A percentile compares a stretch with the other conserved stretches of the same genome.
phyloP scores from a whole-genome alignment of 179 eudicot genomes.

The Beta corolliflora region DNA sequence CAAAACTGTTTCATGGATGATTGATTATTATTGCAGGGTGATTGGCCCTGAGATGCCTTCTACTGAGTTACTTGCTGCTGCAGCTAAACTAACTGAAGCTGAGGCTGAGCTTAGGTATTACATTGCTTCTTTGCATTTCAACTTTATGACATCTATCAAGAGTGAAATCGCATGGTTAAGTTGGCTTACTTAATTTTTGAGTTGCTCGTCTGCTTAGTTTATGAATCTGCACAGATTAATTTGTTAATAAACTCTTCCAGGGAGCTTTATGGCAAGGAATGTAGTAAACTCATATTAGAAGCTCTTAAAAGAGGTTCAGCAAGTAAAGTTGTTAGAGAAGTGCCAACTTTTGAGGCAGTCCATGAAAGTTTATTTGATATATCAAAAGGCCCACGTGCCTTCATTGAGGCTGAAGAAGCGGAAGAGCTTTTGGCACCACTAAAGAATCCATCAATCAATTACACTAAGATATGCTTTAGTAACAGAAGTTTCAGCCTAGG shows the following conservation, averaged over 20 bases:
- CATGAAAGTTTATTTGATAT: constrained; percentile 56
- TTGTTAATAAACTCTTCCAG: too few species aligned
- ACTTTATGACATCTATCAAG: too few species aligned
- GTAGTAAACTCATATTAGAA: constrained; percentile 65
- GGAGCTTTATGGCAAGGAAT: constrained; percentile 77
- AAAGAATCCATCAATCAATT: constrained; percentile 44
- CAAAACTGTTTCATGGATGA: too few species aligned
- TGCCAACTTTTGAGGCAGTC: constrained; percentile 30
- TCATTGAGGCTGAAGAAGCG: constrained; percentile 68
- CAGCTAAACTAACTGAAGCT: constrained; percentile 94
- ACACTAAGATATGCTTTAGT: constrained; percentile 67
- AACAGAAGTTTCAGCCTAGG: constrained; percentile 68
- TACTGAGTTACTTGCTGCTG: constrained; percentile 96
- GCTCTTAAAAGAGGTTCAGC: constrained; percentile 51
- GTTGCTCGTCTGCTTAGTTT: too few species aligned
- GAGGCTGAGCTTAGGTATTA: too few species aligned
- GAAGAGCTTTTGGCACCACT: constrained; percentile 52
- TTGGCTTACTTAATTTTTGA: too few species aligned
- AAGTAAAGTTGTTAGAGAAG: constrained; percentile 31
- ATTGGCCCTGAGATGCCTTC: constrained; percentile 97
- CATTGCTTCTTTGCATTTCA: too few species aligned
- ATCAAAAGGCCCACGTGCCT: constrained; percentile 64
- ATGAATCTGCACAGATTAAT: too few species aligned
- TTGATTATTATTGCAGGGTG: too few species aligned
- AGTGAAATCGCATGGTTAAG: too few species aligned